Evolutionary conservation across 192 early-diverging fungal species (phyloP).

Genomic region (Lunasporangiospora selenospora): DNA sequence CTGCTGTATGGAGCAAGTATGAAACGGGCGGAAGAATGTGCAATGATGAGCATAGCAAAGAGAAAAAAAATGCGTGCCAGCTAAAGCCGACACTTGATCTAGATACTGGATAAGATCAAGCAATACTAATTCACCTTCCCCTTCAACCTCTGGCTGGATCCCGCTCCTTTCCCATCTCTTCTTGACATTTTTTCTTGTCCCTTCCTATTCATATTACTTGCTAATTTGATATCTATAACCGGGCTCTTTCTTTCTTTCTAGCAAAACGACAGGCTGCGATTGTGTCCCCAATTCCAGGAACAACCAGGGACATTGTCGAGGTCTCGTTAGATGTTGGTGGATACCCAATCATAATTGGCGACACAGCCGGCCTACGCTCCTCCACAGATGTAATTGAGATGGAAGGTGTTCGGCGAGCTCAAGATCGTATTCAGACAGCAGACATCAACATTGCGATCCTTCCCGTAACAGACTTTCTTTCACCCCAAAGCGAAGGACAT

Average conservation of each 20-base stretch:
- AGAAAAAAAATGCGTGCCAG: no score
- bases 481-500: neutral
- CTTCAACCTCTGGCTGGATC: no score
- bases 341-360: conserved; percentile 77
- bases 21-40: no score
- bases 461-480: conserved; percentile 43
- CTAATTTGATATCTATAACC: no score
- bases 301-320: conserved; percentile 80
- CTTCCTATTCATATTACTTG: no score
- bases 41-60: no score
- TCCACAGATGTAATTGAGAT: conserved; percentile 68
- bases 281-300: conserved; percentile 76
- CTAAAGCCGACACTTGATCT: no score
- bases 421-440: conserved; percentile 54
- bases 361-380: conserved; percentile 73
- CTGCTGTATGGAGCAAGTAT: no score
- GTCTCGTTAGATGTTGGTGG: conserved; percentile 75
- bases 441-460: conserved; percentile 75
- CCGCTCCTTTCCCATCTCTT: no score
- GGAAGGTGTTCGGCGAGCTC: conserved; percentile 71
- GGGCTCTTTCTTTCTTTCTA: conserved; percentile 19
- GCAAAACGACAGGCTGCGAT: conserved; percentile 79
- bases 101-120: no score
- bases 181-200: no score
- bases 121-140: no score